phyloP scores from a whole-genome alignment of 2,329 filamentous ascomycete genomes.

The Fusarium heterosporum region DNA sequence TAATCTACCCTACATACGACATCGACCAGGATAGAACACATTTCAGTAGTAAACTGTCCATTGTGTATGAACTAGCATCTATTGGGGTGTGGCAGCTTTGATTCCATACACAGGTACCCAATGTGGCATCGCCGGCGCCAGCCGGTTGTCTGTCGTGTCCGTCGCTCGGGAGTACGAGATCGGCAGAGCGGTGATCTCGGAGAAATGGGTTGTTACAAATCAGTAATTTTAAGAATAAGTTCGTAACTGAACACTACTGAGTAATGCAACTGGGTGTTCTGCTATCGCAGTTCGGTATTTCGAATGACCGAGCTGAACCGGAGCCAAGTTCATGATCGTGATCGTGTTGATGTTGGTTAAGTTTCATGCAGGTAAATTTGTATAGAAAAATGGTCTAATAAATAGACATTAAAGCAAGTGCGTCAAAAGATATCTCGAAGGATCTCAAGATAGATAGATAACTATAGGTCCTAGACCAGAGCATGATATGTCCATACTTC shows the following conservation, averaged over 20 bases:
- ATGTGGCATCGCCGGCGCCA: not conserved
- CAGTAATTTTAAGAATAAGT: not conserved
- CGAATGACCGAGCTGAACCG: slow-evolving; percentile 10
- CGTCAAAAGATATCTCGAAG: not conserved
- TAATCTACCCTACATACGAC: slow-evolving; percentile 15
- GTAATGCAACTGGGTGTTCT: not conserved
- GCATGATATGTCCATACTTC: not conserved
- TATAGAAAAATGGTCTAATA: rapidly evolving
- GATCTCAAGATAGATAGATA: not conserved
- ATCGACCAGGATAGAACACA: not conserved
- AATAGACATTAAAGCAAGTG: rapidly evolving
- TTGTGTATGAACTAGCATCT: not conserved
- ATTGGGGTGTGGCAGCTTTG: not conserved
- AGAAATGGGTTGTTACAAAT: not conserved
- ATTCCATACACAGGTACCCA: not conserved
- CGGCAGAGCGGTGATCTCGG: slow-evolving; percentile 25
- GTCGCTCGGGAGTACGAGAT: slow-evolving; percentile 30
- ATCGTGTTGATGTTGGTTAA: not conserved
- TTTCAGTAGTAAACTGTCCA: not conserved
- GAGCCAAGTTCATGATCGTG: slow-evolving; percentile 15
- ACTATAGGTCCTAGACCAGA: not conserved
- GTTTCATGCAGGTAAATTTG: not conserved
- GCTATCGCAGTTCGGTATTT: slow-evolving; percentile 24
- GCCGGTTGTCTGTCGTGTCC: slow-evolving; percentile 9
- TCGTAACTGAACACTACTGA: not conserved